Conservation (phyloP, 2,329 filamentous ascomycete genomes). For the Aspergillus sp. region DNA sequence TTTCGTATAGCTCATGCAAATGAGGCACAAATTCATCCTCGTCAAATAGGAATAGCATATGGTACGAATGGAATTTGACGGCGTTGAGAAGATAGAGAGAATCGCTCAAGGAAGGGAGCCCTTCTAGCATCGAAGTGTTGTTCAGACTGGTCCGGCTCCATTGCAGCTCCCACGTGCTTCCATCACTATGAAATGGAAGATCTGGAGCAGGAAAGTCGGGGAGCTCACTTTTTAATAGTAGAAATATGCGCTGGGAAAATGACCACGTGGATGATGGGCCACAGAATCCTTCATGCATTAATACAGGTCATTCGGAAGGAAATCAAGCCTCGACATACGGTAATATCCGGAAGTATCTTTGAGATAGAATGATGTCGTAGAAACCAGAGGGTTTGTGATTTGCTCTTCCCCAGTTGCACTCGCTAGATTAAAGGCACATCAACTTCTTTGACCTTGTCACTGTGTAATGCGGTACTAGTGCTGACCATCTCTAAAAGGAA, state of each 20-base stretch:
- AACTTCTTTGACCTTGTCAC: background rate
- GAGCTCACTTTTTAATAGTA: conserved; percentile 5
- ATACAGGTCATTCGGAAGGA: background rate
- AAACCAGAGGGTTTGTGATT: background rate
- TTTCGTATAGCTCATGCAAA: conserved; percentile 6
- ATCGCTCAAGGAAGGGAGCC: conserved; percentile 8
- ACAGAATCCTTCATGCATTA: conserved; percentile 4
- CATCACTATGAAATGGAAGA: conserved; percentile 10
- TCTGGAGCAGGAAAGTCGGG: conserved; percentile 8
- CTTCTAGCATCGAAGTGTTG: background rate
- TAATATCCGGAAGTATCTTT: background rate
- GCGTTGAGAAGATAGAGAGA: conserved; percentile 5
- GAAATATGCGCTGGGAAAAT: conserved; percentile 12
- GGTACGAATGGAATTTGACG: conserved; percentile 8
- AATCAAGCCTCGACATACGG: background rate
- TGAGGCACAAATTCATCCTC: conserved; percentile 12
- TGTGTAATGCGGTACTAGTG: background rate
- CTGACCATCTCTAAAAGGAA: too few relatives aligned
- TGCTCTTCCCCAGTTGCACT: background rate
- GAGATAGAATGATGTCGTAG: conserved; percentile 1
- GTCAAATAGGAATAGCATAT: conserved; percentile 9
- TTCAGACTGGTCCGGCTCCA: conserved; percentile 2
- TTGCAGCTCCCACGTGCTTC: conserved; percentile 8
- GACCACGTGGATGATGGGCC: conserved; percentile 12
- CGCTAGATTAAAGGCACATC: background rate